phyloP scores from a whole-genome alignment of 495 filamentous ascomycete genomes.

The Penicillium desertorum region DNA sequence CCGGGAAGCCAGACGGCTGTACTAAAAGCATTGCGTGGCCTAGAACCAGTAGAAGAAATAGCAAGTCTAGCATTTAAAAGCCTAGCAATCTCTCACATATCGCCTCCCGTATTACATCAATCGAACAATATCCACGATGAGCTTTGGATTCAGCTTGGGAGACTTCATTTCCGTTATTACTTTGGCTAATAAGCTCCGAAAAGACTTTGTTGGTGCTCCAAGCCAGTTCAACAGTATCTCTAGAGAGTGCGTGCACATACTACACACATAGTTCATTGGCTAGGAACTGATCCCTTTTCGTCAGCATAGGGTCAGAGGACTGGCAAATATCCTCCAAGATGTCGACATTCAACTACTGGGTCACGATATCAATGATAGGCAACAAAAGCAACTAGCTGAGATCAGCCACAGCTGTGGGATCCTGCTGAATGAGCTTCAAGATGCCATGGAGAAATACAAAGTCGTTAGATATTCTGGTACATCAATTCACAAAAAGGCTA shows the following conservation, averaged over 20 bases:
- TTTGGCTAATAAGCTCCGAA: constrained; percentile 5
- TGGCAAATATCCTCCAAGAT: constrained; percentile 1
- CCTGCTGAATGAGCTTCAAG: neutral
- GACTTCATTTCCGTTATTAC: neutral
- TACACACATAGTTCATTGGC: neutral
- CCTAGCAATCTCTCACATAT: neutral
- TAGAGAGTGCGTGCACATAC: neutral
- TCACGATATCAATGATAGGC: neutral
- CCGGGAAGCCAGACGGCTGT: neutral
- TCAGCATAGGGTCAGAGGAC: neutral
- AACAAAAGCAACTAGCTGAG: neutral
- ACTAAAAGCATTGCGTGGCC: no score
- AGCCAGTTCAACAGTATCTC: constrained; percentile 2
- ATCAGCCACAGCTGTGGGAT: neutral
- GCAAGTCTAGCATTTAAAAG: neutral
- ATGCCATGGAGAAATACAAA: neutral
- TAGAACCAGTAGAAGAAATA: neutral
- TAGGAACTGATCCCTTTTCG: neutral
- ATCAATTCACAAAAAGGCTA: neutral
- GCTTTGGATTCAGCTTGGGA: neutral
- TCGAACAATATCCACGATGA: neutral
- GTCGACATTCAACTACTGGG: neutral
- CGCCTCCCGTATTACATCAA: neutral
- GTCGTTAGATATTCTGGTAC: neutral
- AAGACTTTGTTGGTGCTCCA: constrained; percentile 1